Conservation (phyloP, 305 asterid genomes). For the Solanum hybrid region DNA sequence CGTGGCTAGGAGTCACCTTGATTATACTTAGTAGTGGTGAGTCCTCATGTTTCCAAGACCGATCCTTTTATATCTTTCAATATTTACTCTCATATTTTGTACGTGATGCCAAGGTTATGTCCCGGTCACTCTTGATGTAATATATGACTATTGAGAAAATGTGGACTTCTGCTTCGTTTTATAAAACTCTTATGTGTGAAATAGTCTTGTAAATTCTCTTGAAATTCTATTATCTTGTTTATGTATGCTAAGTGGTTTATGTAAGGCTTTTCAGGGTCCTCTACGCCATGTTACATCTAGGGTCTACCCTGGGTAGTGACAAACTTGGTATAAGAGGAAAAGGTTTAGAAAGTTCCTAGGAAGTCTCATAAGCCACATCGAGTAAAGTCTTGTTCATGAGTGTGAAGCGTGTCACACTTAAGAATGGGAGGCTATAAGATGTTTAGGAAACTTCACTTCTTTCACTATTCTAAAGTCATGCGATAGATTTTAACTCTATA, state of each 20-base stretch:
- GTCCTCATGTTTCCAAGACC: too few species aligned
- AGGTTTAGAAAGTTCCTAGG: neutral
- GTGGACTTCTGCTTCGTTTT: neutral
- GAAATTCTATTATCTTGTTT: too few species aligned
- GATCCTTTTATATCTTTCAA: too few species aligned
- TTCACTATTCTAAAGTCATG: neutral
- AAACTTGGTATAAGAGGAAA: neutral
- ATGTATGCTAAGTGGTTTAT: neutral
- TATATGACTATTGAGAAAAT: neutral
- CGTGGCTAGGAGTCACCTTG: too few species aligned
- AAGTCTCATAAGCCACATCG: neutral
- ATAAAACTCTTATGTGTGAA: too few species aligned
- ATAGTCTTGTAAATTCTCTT: too few species aligned
- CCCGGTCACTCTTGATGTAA: too few species aligned
- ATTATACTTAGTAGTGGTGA: too few species aligned
- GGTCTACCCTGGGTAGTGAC: neutral
- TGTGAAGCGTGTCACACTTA: neutral
- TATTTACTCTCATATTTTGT: too few species aligned
- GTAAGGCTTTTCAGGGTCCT: neutral
- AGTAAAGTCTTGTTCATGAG: neutral
- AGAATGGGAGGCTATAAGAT: neutral
- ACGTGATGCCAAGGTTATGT: too few species aligned
- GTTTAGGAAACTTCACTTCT: neutral
- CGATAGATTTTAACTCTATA: neutral
- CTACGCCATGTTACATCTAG: neutral